Conservation (phyloP, 306 rosid genomes). For the Mimosa bimucronata region DNA sequence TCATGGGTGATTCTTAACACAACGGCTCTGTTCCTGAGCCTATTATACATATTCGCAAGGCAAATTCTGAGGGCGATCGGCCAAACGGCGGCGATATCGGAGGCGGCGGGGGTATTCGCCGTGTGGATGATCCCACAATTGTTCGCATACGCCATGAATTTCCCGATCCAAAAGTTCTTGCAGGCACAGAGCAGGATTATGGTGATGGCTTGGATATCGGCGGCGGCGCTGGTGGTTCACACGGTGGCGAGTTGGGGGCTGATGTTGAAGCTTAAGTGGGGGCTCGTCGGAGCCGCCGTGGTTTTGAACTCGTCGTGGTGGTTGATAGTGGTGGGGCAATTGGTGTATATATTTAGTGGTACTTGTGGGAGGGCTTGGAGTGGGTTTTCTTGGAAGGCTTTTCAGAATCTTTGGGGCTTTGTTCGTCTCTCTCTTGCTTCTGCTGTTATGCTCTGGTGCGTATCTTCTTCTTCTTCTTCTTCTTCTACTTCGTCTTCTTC, state of each 20-base stretch:
- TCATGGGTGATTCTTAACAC: constrained; percentile 76
- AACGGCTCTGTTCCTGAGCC: constrained; percentile 46
- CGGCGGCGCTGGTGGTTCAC: constrained; percentile 62
- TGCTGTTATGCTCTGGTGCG: constrained; percentile 32
- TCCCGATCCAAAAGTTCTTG: constrained; percentile 76
- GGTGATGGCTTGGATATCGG: constrained; percentile 83
- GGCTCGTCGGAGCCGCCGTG: constrained; percentile 73
- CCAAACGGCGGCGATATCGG: constrained; percentile 64
- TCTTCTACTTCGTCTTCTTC: background rate
- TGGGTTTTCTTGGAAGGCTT: constrained; percentile 75
- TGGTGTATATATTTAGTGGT: constrained; percentile 61
- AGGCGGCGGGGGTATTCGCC: constrained; percentile 73
- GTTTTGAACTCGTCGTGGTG: constrained; percentile 80
- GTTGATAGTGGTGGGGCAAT: constrained; percentile 67
- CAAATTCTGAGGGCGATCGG: constrained; percentile 59
- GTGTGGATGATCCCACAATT: constrained; percentile 92
- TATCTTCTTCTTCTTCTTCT: background rate
- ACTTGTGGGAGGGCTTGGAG: constrained; percentile 74
- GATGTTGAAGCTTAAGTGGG: constrained; percentile 68
- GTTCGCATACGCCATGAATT: constrained; percentile 80
- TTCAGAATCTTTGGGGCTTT: constrained; percentile 70
- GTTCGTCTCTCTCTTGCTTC: constrained; percentile 45
- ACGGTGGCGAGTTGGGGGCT: constrained; percentile 71
- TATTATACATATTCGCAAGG: constrained; percentile 63
- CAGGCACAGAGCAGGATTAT: constrained; percentile 87